Evolutionary conservation across 768 basidiomycete genomes (phyloP), one percentile per base, ranked within the genome.

Genomic region (Russula compacta): DNA sequence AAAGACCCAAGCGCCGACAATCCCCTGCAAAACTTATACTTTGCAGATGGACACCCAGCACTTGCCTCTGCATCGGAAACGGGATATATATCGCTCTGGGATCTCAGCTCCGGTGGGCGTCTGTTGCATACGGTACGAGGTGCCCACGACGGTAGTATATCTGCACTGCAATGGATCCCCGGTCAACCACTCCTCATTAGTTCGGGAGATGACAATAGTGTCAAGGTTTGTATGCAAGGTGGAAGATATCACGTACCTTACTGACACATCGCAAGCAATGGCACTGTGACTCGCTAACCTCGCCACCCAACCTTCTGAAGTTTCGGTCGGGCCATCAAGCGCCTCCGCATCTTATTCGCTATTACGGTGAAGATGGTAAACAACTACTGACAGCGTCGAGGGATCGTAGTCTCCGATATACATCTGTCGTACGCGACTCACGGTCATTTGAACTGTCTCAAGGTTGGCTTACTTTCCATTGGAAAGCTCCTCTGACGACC

Each of bases 341-440:
- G 0, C 93, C 97, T 17, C 94, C 94, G 0, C 87, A 94, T 69
- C 78, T 94, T 19, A 92, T 99, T 52, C 81, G 95, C 58, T 98
- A 92, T 72, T 98, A 97, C 71, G 95, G 95, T 12, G 85, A 89
- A n/a, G 95, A 99, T 68, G 97, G 97, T 3, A 99, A 99, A 74
- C 87, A 92, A 64, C 75, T 99, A 8, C 73, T 99, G 49, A 94
- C 91, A 4, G 87, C 92, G 4, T 94, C 92, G 2, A 76, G 87
- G 59, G 97, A 99, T 72, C 85, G 94, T 38, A 89, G 89, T 66
- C 74, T 99, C 55, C 80, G 97, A 40, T 92, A 85, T 70, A 95
- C 91, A 3, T 92, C 89, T 48, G 88, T 98, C 56, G 95, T 98
- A 10, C 81, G 97, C 15, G 97, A 99, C 73, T 95, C 95, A 1